These are phyloP conservation scores for Hyaloscypha bicolor DNA, from an alignment of 495 filamentous ascomycete genomes.

Conservation along the genomic window DNA sequence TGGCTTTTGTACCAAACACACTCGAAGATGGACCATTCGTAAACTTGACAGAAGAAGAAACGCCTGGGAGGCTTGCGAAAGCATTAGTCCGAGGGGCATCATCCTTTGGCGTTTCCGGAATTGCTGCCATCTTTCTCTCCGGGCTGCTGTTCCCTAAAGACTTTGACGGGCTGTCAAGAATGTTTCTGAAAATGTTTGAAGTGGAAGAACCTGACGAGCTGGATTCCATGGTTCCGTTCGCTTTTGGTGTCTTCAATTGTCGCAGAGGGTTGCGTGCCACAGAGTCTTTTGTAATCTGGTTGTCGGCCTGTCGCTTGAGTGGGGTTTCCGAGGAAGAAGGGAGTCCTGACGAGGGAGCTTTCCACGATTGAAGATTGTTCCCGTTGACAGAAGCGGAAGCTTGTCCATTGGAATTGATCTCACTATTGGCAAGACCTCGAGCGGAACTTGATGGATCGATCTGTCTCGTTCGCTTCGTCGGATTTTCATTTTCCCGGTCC, in stretches of 20 bases:
- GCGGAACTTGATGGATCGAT: slow-evolving; percentile 1
- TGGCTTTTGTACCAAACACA: slow-evolving; percentile 20
- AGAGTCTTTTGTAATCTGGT: slow-evolving; percentile 29
- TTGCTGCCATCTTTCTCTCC: slow-evolving; percentile 15
- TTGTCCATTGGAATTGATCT: neutral
- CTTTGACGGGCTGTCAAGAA: slow-evolving; percentile 28
- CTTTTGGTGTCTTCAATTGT: slow-evolving; percentile 26
- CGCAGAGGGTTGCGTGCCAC: slow-evolving; percentile 13
- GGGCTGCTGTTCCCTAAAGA: slow-evolving; percentile 11
- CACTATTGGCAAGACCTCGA: neutral
- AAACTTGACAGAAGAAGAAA: slow-evolving; percentile 26
- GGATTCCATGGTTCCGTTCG: slow-evolving; percentile 14
- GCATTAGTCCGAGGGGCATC: slow-evolving; percentile 26
- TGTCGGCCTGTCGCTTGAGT: slow-evolving; percentile 36
- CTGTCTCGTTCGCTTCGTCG: slow-evolving; percentile 17
- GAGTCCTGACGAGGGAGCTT: neutral
- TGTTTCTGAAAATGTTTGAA: slow-evolving; percentile 42
- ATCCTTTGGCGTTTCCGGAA: slow-evolving; percentile 10
- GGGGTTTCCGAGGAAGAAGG: neutral
- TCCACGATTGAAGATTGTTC: neutral
- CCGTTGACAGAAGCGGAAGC: neutral
- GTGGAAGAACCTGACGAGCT: slow-evolving; percentile 37
- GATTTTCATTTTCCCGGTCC: slow-evolving; percentile 22
- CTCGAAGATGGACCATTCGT: slow-evolving; percentile 24
- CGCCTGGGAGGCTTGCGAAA: slow-evolving; percentile 21